Base-by-base conservation (phyloP, 768 basidiomycete species). In the Panaeolus papilionaceus region DNA sequence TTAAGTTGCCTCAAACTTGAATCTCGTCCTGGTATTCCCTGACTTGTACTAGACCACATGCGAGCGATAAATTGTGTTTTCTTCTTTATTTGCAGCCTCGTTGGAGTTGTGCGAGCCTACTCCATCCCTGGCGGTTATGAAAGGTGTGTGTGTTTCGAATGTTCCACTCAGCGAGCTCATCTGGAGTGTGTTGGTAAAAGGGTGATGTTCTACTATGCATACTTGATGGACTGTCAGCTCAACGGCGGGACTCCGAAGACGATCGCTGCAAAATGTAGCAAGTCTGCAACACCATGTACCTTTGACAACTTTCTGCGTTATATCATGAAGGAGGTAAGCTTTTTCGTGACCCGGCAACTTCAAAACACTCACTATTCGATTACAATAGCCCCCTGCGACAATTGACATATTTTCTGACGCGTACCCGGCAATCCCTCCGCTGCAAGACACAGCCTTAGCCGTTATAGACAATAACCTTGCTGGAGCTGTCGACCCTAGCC, bases 311-410 rank as follows among this genome's bases (percentile, higher is more conserved):
- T 45, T 45, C 44, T 45, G 44, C 4, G 44, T 45, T 45, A 45
- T 45, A 45, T 45, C 44, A 45, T 45, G 44, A 45, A 45, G 44
- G 44, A 45, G n/a, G 44, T 45, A 45, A 45, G 44, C 44, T 45
- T 45, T 45, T 45, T 45, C 16, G 44, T 45, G 44, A 16, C 44
- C 12, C 44, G n/a, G 44, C 44, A 16, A 45, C 44, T 14, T n/a
- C 44, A 45, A 18, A 45, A n/a, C 44, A 45, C 44, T 45, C 44
- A 45, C 44, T 45, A 45, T 45, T 45, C 44, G 44, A 45, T 45
- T 45, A 23, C 16, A 45, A 45, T 45, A 45, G 44, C 44, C 44
- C 1, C 44, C 44, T 45, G 44, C 44, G n/a, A 45, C 44, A 45
- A 45, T 45, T 45, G 44, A 45, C n/a, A 5, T 45, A 45, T 45